These are phyloP conservation scores for Ephemerocybe angulata DNA, from an alignment of 768 basidiomycete genomes.

Conservation along the genomic window DNA sequence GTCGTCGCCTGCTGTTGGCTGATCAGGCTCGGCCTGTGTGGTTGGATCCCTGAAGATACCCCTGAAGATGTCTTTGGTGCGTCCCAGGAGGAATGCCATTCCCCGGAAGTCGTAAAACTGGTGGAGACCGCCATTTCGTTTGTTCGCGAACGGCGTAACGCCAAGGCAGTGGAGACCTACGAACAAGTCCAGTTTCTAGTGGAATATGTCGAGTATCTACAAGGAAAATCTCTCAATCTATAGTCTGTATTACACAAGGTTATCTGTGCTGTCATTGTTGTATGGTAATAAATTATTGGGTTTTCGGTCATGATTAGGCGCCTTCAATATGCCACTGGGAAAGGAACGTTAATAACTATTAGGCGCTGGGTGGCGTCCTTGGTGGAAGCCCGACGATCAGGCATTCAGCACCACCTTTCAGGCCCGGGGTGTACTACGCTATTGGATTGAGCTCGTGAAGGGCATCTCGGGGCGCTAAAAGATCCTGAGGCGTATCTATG, in stretches of 20 bases:
- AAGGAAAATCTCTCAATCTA: conserved; percentile 1
- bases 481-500: too few relatives aligned
- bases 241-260: too few relatives aligned
- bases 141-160: conserved; percentile 70
- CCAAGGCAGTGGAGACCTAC: conserved; percentile 91
- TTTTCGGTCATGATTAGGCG: too few relatives aligned
- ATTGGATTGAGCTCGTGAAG: too few relatives aligned
- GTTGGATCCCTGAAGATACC: conserved; percentile 41
- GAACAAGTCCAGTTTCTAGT: conserved; percentile 87
- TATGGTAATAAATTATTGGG: too few relatives aligned
- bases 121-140: conserved; percentile 72
- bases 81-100: not conserved
- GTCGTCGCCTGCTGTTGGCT: conserved; percentile 91
- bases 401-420: too few relatives aligned
- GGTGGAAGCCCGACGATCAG: too few relatives aligned
- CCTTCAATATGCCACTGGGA: too few relatives aligned
- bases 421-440: too few relatives aligned
- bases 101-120: conserved; percentile 46
- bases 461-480: too few relatives aligned
- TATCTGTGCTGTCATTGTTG: not conserved
- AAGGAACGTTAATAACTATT: too few relatives aligned
- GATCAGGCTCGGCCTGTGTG: conserved; percentile 86
- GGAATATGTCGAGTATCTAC: conserved; percentile 62
- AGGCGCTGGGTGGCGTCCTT: too few relatives aligned
- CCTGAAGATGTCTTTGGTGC: not conserved